A percentile compares a stretch with the other conserved stretches of the same genome.
phyloP scores from a whole-genome alignment of 1,139 yeast species.

The Debaryomyces coudertii region DNA sequence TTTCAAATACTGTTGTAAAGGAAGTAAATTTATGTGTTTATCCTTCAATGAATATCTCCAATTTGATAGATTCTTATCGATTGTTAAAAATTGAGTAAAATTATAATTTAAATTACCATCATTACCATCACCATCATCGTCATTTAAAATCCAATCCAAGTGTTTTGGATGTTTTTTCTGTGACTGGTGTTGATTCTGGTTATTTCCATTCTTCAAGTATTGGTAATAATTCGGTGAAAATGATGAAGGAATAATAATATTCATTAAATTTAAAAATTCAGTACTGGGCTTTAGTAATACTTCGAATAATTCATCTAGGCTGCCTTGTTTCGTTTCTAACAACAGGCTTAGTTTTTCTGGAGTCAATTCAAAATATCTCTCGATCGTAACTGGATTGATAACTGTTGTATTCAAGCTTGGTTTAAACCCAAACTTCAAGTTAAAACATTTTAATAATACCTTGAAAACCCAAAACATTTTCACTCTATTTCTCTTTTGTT shows the following conservation, averaged over 20 bases:
- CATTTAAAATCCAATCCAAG: slow-evolving; percentile 51
- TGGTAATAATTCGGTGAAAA: slow-evolving; percentile 54
- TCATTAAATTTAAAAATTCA: slow-evolving; percentile 49
- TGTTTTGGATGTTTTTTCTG: slow-evolving; percentile 32
- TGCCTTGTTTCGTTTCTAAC: slow-evolving; percentile 26
- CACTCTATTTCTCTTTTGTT: slow-evolving; percentile 52
- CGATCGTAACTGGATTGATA: slow-evolving; percentile 53
- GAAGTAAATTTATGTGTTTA: slow-evolving; percentile 33
- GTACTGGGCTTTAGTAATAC: slow-evolving; percentile 47
- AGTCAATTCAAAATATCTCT: slow-evolving; percentile 49
- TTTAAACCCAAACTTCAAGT: slow-evolving; percentile 52
- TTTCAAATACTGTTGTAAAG: slow-evolving; percentile 40
- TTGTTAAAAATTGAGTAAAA: slow-evolving; percentile 47
- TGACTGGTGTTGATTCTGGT: slow-evolving; percentile 22
- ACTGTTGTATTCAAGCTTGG: slow-evolving; percentile 53
- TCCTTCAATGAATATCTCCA: slow-evolving; percentile 47
- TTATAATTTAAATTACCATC: slow-evolving; percentile 55
- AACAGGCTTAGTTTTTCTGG: slow-evolving; percentile 49
- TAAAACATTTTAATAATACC: slow-evolving; percentile 53
- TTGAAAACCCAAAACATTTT: slow-evolving; percentile 65
- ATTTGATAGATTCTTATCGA: slow-evolving; percentile 45
- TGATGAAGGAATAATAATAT: slow-evolving; percentile 52
- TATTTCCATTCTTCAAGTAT: slow-evolving; percentile 40
- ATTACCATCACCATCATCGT: slow-evolving; percentile 55
- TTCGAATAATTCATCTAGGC: slow-evolving; percentile 39